Base-by-base conservation (phyloP, 805 yeast genomes). In the Candida manassasensis region DNA sequence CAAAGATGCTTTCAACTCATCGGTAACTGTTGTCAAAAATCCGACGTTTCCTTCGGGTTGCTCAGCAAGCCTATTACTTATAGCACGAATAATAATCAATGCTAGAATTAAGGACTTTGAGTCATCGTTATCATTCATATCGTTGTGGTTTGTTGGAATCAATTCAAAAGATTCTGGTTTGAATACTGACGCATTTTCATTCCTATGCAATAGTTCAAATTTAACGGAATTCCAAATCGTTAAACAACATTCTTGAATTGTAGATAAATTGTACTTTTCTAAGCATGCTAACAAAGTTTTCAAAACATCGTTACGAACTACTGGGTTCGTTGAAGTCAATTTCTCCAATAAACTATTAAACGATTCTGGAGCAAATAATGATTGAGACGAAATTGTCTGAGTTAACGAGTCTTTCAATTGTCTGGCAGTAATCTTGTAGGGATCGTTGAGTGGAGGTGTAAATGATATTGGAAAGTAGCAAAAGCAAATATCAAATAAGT, bases 401-500 rank as follows among this genome's bases (percentile, higher is more conserved):
- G 89, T 69, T 36, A 93, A 63, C 5, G 75, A 69, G 8, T 49
- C 29, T 51, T 85, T 86, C 45, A 94, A 66, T 36, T 87, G 84
- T 1, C 70, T 74, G 1, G 87, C 76, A 0, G 95, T 77, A 44
- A 87, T 84, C 42, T 80, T 77, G 54, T 88, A 87, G 0, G 93
- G 89, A 48, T 90, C 96, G 55, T 85, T 85, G 32, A 79, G 75
- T 3, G 97, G 96, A 1, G 97, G 96, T 39, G 79, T 80, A 61
- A 94, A 93, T 1, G 96, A 84, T 28, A 93, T 89, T 9, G 99
- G 99, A 63, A 90, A 93, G 61, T 93, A 93, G 58, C 98, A 93
- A 54, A 90, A 94, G 27, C 86, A 69, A 22, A 84, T 77, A 53
- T 93, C 98, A 53, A 89, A 94, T 40, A 93, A 55, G 7, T 84